Base-by-base conservation (phyloP, 169 alveolate genomes). In the Neospora caninum region DNA sequence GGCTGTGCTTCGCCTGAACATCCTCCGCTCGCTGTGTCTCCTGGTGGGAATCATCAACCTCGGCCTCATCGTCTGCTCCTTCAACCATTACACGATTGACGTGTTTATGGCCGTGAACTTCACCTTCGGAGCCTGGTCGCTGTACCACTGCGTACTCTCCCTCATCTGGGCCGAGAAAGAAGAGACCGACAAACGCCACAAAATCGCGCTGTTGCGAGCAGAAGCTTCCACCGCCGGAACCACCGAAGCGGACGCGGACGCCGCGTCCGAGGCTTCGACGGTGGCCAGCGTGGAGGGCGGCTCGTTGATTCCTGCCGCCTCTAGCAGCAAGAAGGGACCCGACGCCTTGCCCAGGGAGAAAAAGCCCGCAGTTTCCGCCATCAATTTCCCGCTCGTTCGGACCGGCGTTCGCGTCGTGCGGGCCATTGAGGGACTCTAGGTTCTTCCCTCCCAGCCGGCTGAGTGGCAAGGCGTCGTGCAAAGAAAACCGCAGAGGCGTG, bases 161-260 rank as follows among this genome's bases (percentile, higher is more conserved):
- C 89, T 82, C 9, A 38, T 82, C 69, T 82, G 89, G 89, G 64
- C 54, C 16, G 89, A 82, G 67, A 38, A 82, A 82, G 89, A 82
- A 27, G 67, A 43, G 38, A 36, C 13, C 20, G 39, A 29, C 64
- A 29, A 39, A 22, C 89, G 89, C 10, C 69, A 42, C 13, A 82
- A 16, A n/a, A n/a, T 78, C 45, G 86, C 86, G 39, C 45, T 78
- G 2, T 43, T 78, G n/a, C 1, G n/a, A 16, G 41, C 86, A 2
- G 86, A 78, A 41, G 64, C 34, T 10, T 13, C 67, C 18, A 39
- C 89, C 2, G 67, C 89, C 64, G 84, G 38, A 13, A 13, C 58
- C 58, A 49, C 58, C 16, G 84, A 73, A 41, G 64, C n/a, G 39
- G 89, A 42, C 41, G 89, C 27, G 9, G 86, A 78, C 45, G 22